These are phyloP conservation scores for Cryptosporidium meleagridis DNA, from an alignment of 169 alveolate genomes.

Conservation along the genomic window DNA sequence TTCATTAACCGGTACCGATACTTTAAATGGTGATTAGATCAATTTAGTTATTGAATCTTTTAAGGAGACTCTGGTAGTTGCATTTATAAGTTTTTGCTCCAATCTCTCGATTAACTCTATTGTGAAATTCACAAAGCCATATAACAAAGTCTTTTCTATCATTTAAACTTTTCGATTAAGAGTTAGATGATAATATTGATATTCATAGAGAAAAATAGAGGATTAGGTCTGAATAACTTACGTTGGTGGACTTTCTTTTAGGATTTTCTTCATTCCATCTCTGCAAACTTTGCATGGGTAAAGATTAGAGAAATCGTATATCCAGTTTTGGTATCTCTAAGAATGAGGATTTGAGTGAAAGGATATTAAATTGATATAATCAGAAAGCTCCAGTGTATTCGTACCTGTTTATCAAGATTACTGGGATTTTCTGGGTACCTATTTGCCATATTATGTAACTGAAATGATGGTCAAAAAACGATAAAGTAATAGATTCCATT, in stretches of 20 bases:
- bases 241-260: constrained; percentile 38
- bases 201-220: not conserved
- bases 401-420: not conserved
- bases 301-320: constrained; percentile 13
- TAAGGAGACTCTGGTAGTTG: constrained; percentile 19
- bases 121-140: constrained; percentile 69
- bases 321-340: constrained; percentile 48
- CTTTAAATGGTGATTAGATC: not conserved
- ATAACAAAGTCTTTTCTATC: constrained; percentile 44
- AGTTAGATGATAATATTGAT: not conserved
- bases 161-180: not conserved
- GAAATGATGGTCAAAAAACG: not conserved
- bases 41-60: constrained; percentile 12
- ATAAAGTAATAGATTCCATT: not conserved
- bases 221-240: not conserved
- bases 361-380: not conserved
- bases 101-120: constrained; percentile 16
- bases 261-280: constrained; percentile 12
- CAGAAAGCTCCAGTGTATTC: not conserved
- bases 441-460: constrained; percentile 72
- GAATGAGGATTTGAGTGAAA: not conserved
- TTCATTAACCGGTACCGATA: not conserved
- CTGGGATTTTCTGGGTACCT: constrained; percentile 54
- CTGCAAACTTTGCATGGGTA: constrained; percentile 65
- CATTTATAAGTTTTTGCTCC: constrained; percentile 28